Percentiles rank a stretch among this genome's conserved stretches.
Conservation (phyloP, 345 rosid genomes). For the Ceriops zippeliana region DNA sequence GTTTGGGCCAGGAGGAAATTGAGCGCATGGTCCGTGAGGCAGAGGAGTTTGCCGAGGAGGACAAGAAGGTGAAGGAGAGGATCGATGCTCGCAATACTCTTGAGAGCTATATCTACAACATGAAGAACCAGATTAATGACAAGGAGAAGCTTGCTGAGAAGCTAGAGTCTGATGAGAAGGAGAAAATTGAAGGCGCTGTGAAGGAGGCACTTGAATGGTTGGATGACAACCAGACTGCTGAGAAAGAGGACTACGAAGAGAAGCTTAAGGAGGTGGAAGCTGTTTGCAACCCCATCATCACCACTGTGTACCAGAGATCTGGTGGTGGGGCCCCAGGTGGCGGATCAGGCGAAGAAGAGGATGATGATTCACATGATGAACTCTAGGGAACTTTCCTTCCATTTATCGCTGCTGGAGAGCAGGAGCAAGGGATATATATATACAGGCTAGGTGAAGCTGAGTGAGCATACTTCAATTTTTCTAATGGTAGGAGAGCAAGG, state of each 20-base stretch:
- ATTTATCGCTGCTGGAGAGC: too few species aligned
- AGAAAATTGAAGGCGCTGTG: constrained; percentile 18
- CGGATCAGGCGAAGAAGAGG: constrained; percentile 12
- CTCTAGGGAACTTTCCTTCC: neutral
- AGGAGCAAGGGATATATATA: too few species aligned
- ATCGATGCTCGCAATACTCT: constrained; percentile 29
- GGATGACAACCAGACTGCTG: constrained; percentile 29
- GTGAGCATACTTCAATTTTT: too few species aligned
- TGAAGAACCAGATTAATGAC: constrained; percentile 21
- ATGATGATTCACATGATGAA: constrained; percentile 8
- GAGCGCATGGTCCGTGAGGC: constrained; percentile 23
- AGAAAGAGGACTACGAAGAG: constrained; percentile 30
- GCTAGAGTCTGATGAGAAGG: constrained; percentile 23
- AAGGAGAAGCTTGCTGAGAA: constrained; percentile 25
- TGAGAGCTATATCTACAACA: constrained; percentile 28
- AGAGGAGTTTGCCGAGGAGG: constrained; percentile 27
- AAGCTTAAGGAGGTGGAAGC: constrained; percentile 36
- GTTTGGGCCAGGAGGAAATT: constrained; percentile 26
- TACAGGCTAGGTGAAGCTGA: too few species aligned
- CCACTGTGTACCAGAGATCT: constrained; percentile 24
- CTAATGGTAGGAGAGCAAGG: too few species aligned
- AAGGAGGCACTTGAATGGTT: constrained; percentile 26
- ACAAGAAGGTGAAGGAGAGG: constrained; percentile 26
- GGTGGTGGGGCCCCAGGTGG: constrained; percentile 24
- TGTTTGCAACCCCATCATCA: constrained; percentile 27